Base-by-base conservation (phyloP, 2,329 filamentous ascomycete species). In the Ophiostoma populinum region DNA sequence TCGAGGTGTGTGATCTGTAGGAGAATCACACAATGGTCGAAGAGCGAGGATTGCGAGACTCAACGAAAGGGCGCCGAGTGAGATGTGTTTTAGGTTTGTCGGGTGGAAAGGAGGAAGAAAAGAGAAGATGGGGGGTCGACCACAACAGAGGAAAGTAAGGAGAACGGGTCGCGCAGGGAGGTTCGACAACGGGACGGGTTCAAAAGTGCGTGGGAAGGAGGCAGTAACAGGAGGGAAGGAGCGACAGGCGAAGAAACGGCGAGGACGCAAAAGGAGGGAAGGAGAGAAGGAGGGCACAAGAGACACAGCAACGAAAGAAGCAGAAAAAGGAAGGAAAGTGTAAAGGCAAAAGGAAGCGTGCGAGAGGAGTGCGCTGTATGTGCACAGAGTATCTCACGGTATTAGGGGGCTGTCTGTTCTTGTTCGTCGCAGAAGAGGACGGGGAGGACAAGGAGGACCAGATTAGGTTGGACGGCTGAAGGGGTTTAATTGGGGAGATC, bases 1-100 rank as follows among this genome's bases (percentile, higher is more conserved):
- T n/a, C 9, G 18, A 30, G 29, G 30, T 32, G 30, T 20, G 22
- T 13, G 30, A 32, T n/a, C 8, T 32, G 24, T 25, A 33, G 31
- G 31, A 24, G 16, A 33, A 18, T 13, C 22, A 16, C 21, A 26
- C 21, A 21, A 10, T n/a, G 24, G 18, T 29, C 16, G 24, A 28
- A 36, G 37, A 24, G 19, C 36, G 24, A 35, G 40, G 13, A 19
- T 12, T 17, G 25, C 8, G 20, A 29, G 18, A 29, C 25, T 35
- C 25, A 20, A 24, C 25, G 18, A 29, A 24, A 20, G 13, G 13
- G 6, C 3, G 22, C n/a, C 13, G 19, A 20, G 13, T 16, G 10
- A 21, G 8, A n/a, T 10, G 7, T 19, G 16, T 8, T n/a, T 6
- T 32, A 19, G 7, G 29, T n/a, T 21, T 21, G 25, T 22, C 9